Percentiles rank a stretch among this genome's conserved stretches.
Conservation (phyloP, 1,139 yeast genomes). For the Geotrichum armillariae region DNA sequence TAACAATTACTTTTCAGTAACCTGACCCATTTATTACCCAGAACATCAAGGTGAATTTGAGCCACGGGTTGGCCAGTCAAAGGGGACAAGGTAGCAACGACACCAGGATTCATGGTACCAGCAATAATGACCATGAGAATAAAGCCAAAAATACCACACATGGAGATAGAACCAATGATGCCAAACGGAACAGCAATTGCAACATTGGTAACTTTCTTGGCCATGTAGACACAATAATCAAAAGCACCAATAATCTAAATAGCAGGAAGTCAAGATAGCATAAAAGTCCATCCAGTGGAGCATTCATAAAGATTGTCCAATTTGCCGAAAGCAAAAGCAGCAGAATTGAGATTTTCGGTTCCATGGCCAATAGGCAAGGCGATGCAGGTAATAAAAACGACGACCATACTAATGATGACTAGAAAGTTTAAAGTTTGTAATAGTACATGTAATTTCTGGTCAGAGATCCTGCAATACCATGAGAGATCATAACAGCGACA, state of each 20-base stretch:
- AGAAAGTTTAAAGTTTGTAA: constrained; percentile 62
- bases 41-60: constrained; percentile 61
- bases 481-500: constrained; percentile 51
- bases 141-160: constrained; percentile 64
- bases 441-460: constrained; percentile 55
- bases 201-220: constrained; percentile 68
- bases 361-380: constrained; percentile 52
- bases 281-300: constrained; percentile 67
- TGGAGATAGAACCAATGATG: constrained; percentile 53
- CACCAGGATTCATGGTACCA: constrained; percentile 57
- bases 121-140: constrained; percentile 53
- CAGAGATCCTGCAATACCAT: constrained; percentile 49
- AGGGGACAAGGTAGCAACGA: constrained; percentile 42
- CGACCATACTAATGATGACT: constrained; percentile 53
- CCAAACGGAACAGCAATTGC: constrained; percentile 66
- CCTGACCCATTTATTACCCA: constrained; percentile 68
- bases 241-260: constrained; percentile 50
- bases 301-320: constrained; percentile 57
- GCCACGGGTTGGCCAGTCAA: constrained; percentile 46
- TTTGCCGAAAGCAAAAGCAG: constrained; percentile 54
- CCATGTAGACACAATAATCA: constrained; percentile 70
- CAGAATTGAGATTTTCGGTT: constrained; percentile 36
- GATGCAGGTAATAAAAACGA: constrained; percentile 59
- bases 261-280: constrained; percentile 63
- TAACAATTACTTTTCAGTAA: too few species aligned